Evolutionary conservation across 768 basidiomycete species (phyloP).

Genomic region (Tricholoma sp.): DNA sequence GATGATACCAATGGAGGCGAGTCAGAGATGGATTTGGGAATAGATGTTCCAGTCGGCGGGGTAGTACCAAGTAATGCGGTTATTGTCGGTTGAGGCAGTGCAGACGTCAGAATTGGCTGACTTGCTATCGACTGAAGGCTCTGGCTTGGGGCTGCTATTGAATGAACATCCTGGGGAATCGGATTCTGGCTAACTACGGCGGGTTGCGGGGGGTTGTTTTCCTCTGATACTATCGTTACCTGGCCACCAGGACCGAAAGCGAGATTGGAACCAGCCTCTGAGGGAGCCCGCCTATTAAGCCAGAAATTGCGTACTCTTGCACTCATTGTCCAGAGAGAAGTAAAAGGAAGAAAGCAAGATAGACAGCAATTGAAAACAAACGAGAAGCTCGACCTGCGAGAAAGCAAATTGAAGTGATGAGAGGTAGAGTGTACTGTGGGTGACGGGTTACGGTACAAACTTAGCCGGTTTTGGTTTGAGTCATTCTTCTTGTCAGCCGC

Average conservation of each 20-base stretch:
- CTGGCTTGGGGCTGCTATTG: conserved; percentile 5
- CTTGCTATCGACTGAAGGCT: background rate
- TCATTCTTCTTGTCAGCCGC: background rate
- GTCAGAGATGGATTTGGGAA: background rate
- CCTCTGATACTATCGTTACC: background rate
- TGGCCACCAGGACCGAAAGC: conserved; percentile 3
- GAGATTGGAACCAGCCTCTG: conserved; percentile 1
- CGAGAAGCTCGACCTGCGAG: conserved; percentile 18
- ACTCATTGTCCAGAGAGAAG: conserved; percentile 1
- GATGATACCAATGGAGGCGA: background rate
- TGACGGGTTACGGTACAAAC: background rate
- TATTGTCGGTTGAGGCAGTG: background rate
- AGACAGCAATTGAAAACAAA: background rate
- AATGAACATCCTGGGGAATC: conserved; percentile 8
- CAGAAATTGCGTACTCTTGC: background rate
- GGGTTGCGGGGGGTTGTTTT: background rate
- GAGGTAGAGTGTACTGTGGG: background rate
- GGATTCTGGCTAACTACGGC: background rate
- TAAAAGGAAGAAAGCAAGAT: background rate
- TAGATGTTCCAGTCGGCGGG: background rate
- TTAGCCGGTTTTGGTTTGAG: background rate
- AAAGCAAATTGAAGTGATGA: background rate
- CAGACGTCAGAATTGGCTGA: conserved; percentile 3
- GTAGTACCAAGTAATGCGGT: background rate
- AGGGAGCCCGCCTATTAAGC: background rate